These are phyloP conservation scores for Allomyces arbusculus DNA, from an alignment of 192 early-diverging fungal species.

Conservation along the genomic window DNA sequence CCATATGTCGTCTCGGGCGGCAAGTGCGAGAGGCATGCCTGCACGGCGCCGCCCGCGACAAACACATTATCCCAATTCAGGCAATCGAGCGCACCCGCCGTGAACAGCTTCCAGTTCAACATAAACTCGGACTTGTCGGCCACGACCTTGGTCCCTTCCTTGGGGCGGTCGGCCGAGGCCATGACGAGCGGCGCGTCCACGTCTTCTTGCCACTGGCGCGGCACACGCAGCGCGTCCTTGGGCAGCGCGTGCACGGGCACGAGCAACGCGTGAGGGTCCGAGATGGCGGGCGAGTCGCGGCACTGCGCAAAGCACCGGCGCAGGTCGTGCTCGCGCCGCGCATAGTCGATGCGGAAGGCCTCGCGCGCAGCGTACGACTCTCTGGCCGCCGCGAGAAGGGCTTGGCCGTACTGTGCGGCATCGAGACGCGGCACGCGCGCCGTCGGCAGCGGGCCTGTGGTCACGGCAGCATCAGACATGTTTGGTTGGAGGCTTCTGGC, in stretches of 20 bases:
- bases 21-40: slow-evolving; percentile 7
- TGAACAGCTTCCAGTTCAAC: slow-evolving; percentile 11
- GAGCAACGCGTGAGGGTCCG: background rate
- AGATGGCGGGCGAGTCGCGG: background rate
- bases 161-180: slow-evolving; percentile 1
- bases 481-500: too few species aligned
- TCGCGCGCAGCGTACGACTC: background rate
- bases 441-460: too few species aligned
- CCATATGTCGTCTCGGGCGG: slow-evolving; percentile 1
- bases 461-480: too few species aligned
- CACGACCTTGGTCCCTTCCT: background rate
- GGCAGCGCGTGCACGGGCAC: background rate
- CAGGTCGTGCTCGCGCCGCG: background rate
- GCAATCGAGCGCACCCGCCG: slow-evolving; percentile 6
- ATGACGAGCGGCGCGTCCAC: slow-evolving; percentile 5
- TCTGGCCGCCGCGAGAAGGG: background rate
- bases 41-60: slow-evolving; percentile 9
- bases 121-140: slow-evolving; percentile 9
- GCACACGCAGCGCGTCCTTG: background rate
- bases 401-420: background rate
- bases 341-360: background rate
- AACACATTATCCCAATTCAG: slow-evolving; percentile 12
- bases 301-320: background rate
- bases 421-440: background rate
- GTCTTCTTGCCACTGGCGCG: background rate